Percentiles rank a stretch among this genome's conserved stretches.
phyloP scores from a whole-genome alignment of 345 rosid genomes.

The Leavenworthia alabamica region DNA sequence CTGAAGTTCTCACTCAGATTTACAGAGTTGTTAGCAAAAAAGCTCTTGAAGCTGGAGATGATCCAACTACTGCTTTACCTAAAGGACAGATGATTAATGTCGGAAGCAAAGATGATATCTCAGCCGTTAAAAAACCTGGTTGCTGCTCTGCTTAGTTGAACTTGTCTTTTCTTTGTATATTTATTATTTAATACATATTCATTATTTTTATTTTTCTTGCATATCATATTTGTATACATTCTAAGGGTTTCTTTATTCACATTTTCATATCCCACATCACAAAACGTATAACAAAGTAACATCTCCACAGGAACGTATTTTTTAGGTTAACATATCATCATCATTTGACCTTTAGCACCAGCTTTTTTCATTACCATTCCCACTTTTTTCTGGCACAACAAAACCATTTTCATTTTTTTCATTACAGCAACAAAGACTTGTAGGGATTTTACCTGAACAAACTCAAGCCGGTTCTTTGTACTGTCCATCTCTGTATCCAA shows the following conservation, averaged over 20 bases:
- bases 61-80: slow-evolving; percentile 73
- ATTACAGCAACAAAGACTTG: background rate
- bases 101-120: slow-evolving; percentile 64
- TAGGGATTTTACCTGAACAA: slow-evolving; percentile 99
- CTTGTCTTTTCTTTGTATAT: slow-evolving; percentile 6
- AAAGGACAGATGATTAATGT: slow-evolving; percentile 72
- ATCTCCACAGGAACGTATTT: background rate
- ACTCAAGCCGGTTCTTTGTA: slow-evolving; percentile 85
- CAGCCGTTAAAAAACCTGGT: slow-evolving; percentile 68
- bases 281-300: background rate
- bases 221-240: no score
- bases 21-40: slow-evolving; percentile 74
- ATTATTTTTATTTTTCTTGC: no score
- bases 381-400: slow-evolving; percentile 72
- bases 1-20: slow-evolving; percentile 73
- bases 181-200: background rate
- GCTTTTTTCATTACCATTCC: slow-evolving; percentile 99
- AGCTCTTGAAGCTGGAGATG: slow-evolving; percentile 75
- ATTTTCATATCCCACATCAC: background rate
- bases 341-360: slow-evolving; percentile 78
- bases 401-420: background rate
- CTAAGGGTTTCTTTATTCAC: slow-evolving; percentile 71
- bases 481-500: slow-evolving; percentile 85
- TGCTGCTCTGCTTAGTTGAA: slow-evolving; percentile 54
- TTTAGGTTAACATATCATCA: slow-evolving; percentile 85